phyloP scores from a whole-genome alignment of 2,329 filamentous ascomycete species.

The Hymenoscyphus salicellus region DNA sequence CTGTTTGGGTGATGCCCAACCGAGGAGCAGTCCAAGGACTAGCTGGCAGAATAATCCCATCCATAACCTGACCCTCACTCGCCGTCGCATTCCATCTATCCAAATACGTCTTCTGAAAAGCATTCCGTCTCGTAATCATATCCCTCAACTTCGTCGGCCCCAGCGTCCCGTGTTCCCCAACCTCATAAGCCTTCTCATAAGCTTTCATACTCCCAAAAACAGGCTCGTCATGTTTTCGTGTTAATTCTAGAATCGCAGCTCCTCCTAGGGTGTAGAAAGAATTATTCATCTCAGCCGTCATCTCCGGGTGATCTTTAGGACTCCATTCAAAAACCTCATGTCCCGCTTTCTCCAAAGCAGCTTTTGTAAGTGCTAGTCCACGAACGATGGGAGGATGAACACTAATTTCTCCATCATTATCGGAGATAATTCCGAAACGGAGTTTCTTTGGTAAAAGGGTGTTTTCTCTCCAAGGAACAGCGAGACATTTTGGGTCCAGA shows the following conservation, averaged over 20 bases:
- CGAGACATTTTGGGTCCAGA: slow-evolving; percentile 39
- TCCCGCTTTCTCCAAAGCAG: slow-evolving; percentile 37
- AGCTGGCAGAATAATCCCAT: slow-evolving; percentile 37
- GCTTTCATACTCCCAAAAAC: slow-evolving; percentile 32
- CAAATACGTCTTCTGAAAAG: slow-evolving; percentile 38
- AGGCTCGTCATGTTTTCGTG: slow-evolving; percentile 31
- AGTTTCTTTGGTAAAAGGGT: slow-evolving; percentile 38
- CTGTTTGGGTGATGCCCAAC: slow-evolving; percentile 30
- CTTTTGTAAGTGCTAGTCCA: slow-evolving; percentile 36
- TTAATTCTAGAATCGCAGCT: slow-evolving; percentile 33
- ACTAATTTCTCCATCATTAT: slow-evolving; percentile 37
- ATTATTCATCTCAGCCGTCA: slow-evolving; percentile 29
- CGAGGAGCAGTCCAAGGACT: slow-evolving; percentile 39
- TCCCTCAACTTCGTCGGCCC: slow-evolving; percentile 33
- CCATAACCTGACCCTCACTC: slow-evolving; percentile 35
- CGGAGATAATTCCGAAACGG: slow-evolving; percentile 39
- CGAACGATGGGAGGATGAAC: slow-evolving; percentile 41
- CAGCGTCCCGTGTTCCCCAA: slow-evolving; percentile 31
- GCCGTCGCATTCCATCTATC: slow-evolving; percentile 38
- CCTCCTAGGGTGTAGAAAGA: slow-evolving; percentile 37
- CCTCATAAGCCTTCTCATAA: slow-evolving; percentile 30
- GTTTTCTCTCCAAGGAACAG: slow-evolving; percentile 40
- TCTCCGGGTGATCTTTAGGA: slow-evolving; percentile 36
- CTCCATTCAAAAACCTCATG: slow-evolving; percentile 40
- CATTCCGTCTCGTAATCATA: slow-evolving; percentile 36